phyloP scores from a whole-genome alignment of 805 yeast genomes.

The Wickerhamiella sorbophila region DNA sequence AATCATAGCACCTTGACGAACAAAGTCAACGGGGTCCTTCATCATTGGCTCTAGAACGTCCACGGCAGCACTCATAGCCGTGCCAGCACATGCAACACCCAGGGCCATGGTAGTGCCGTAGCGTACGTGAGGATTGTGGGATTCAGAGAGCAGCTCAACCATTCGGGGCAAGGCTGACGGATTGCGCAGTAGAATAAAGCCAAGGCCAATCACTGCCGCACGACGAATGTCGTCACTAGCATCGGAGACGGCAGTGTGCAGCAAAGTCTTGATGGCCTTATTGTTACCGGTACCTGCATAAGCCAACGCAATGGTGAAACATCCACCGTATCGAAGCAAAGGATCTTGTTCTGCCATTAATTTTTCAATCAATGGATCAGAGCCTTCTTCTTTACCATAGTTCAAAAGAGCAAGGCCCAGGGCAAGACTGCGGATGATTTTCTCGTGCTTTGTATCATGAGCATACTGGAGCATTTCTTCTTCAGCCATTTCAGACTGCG shows the following conservation, averaged over 20 bases:
- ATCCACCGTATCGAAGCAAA: slow-evolving; percentile 88
- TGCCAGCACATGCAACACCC: slow-evolving; percentile 95
- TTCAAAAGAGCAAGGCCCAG: slow-evolving; percentile 76
- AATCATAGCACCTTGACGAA: slow-evolving; percentile 92
- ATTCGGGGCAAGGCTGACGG: slow-evolving; percentile 89
- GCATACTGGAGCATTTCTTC: slow-evolving; percentile 83
- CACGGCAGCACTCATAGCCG: slow-evolving; percentile 74
- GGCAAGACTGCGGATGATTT: slow-evolving; percentile 84
- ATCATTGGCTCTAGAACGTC: slow-evolving; percentile 86
- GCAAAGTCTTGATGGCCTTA: slow-evolving; percentile 65
- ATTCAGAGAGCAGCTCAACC: slow-evolving; percentile 81
- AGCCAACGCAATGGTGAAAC: slow-evolving; percentile 84
- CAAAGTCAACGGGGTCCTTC: slow-evolving; percentile 91
- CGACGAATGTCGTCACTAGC: slow-evolving; percentile 94
- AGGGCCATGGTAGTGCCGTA: slow-evolving; percentile 96
- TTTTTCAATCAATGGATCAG: slow-evolving; percentile 51
- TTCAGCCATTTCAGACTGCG: slow-evolving; percentile 53
- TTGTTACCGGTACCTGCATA: slow-evolving; percentile 94
- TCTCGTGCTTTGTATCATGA: slow-evolving; percentile 90
- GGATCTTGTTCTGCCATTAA: slow-evolving; percentile 66
- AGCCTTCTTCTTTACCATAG: slow-evolving; percentile 73
- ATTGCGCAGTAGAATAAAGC: slow-evolving; percentile 81
- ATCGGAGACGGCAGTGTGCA: slow-evolving; percentile 92
- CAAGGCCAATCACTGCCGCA: slow-evolving; percentile 83
- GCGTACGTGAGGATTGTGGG: slow-evolving; percentile 95